Evolutionary conservation across 768 basidiomycete species (phyloP).

Genomic region (Pleurotus tuber-regium): DNA sequence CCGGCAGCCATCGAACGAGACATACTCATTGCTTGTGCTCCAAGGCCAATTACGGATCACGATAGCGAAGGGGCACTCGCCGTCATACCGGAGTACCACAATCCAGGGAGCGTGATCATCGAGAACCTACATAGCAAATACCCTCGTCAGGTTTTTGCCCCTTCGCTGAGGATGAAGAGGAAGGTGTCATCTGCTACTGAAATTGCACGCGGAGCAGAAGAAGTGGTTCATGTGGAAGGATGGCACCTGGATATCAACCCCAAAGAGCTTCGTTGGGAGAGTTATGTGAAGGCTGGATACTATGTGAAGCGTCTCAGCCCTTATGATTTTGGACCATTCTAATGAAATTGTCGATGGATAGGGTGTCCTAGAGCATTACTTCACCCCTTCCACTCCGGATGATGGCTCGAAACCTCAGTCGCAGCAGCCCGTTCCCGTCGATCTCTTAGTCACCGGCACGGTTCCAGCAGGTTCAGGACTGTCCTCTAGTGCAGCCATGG

Average conservation of each 20-base stretch:
- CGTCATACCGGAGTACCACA: conserved; percentile 24
- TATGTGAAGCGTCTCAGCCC: conserved; percentile 48
- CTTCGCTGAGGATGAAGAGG: conserved; percentile 31
- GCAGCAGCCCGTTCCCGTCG: conserved; percentile 55
- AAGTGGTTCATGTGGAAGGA: conserved; percentile 40
- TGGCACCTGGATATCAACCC: conserved; percentile 81
- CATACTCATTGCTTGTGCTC: conserved; percentile 74
- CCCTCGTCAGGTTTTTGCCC: conserved; percentile 54
- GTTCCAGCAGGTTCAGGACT: conserved; percentile 87
- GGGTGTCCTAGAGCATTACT: conserved; percentile 70
- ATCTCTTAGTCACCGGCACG: conserved; percentile 75
- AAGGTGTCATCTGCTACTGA: conserved; percentile 20
- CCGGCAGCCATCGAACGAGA: conserved; percentile 86
- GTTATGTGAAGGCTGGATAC: conserved; percentile 85
- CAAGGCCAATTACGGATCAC: conserved; percentile 26
- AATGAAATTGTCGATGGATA: conserved; percentile 19
- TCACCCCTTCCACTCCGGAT: conserved; percentile 25
- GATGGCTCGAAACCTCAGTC: conserved; percentile 14
- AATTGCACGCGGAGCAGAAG: conserved; percentile 15
- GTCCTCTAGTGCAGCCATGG: conserved; percentile 88
- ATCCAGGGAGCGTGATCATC: conserved; percentile 55
- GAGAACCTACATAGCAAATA: conserved; percentile 66
- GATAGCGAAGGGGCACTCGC: conserved; percentile 9
- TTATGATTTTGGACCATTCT: not conserved
- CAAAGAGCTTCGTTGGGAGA: conserved; percentile 75